These are phyloP conservation scores for Fusarium anguioides DNA, from an alignment of 2,329 filamentous ascomycete species.

Conservation along the genomic window DNA sequence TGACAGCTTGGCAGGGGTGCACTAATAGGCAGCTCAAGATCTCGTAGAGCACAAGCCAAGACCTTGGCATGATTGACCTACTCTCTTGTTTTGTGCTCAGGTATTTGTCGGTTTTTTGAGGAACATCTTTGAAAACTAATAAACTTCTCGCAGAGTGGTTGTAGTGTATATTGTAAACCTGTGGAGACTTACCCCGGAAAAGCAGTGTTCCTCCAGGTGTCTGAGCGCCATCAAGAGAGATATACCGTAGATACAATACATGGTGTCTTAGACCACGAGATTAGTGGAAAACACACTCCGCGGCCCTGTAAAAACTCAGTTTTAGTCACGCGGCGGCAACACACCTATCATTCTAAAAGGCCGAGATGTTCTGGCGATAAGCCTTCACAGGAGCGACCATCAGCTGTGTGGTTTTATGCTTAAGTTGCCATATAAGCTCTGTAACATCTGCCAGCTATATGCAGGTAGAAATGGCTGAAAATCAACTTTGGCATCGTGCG, in stretches of 20 bases:
- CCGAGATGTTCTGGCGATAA: background rate
- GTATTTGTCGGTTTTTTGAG: background rate
- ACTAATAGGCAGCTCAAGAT: slow-evolving; percentile 2
- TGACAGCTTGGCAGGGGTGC: background rate
- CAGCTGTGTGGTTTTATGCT: background rate
- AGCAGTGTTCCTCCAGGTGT: background rate
- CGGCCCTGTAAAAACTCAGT: background rate
- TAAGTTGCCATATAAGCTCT: background rate
- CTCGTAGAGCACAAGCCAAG: slow-evolving; percentile 1
- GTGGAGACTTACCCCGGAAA: background rate
- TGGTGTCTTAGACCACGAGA: background rate
- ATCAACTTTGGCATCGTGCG: background rate
- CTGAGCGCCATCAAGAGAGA: too few relatives aligned
- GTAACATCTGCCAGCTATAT: background rate
- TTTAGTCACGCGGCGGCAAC: background rate
- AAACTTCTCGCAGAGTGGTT: background rate
- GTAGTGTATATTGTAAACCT: background rate
- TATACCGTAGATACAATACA: background rate
- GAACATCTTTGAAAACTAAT: background rate
- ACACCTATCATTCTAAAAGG: background rate
- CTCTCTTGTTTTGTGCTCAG: background rate
- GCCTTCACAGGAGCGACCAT: background rate
- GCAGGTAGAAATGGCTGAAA: background rate
- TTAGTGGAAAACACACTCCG: background rate
- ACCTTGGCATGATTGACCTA: slow-evolving; percentile 6